Percentiles rank a stretch among this genome's conserved stretches.
Evolutionary conservation across 495 filamentous ascomycete species (phyloP).

Genomic region (Copromyces sp.): DNA sequence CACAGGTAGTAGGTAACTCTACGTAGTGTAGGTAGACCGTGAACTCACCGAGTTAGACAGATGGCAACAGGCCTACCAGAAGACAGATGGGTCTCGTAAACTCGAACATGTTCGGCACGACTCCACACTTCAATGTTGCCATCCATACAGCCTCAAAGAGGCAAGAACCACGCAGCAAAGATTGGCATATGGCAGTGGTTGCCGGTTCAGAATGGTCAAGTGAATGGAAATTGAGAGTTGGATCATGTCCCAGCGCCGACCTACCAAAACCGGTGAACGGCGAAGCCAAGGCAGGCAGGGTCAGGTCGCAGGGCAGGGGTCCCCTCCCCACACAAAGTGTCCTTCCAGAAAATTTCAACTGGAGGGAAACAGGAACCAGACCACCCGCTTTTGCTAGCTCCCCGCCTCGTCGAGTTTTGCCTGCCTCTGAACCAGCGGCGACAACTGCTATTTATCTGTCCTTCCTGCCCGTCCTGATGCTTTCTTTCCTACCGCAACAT

Average conservation of each 20-base stretch:
- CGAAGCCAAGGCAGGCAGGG: background rate
- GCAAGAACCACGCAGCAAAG: background rate
- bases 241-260: background rate
- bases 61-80: too few species aligned
- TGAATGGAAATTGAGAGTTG: background rate
- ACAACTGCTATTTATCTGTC: background rate
- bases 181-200: background rate
- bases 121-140: background rate
- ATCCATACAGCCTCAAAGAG: background rate
- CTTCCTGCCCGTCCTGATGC: background rate
- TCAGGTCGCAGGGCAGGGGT: slow-evolving; percentile 10
- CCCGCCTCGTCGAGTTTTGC: background rate
- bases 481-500: background rate
- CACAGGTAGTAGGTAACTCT: background rate
- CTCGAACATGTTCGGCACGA: background rate
- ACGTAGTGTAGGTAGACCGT: background rate
- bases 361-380: background rate
- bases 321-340: slow-evolving; percentile 17
- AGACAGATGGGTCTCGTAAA: background rate
- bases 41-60: background rate
- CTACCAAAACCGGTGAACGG: background rate
- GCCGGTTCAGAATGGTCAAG: background rate
- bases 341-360: slow-evolving; percentile 25
- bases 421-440: background rate
- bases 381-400: background rate